Conservation (phyloP, 257 asterid genomes). For the Lantana camara region DNA sequence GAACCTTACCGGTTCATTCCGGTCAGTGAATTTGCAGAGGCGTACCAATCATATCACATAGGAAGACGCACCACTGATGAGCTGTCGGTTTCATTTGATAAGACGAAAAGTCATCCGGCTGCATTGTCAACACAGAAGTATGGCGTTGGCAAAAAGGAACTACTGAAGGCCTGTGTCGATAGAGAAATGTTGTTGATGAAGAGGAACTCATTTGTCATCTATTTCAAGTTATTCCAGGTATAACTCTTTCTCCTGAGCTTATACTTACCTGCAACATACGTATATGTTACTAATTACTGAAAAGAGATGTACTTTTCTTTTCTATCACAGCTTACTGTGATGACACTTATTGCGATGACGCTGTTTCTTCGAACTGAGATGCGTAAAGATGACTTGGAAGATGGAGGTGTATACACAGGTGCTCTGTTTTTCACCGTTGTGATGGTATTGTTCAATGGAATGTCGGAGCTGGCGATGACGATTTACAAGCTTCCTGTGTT, state of each 20-base stretch:
- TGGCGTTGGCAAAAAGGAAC: slow-evolving; percentile 54
- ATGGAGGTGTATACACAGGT: slow-evolving; percentile 53
- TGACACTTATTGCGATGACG: slow-evolving; percentile 42
- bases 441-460: slow-evolving; percentile 61
- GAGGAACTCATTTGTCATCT: slow-evolving; percentile 60
- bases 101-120: slow-evolving; percentile 72
- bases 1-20: slow-evolving; percentile 46
- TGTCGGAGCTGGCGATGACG: slow-evolving; percentile 66
- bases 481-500: slow-evolving; percentile 73
- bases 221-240: slow-evolving; percentile 60
- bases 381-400: slow-evolving; percentile 34
- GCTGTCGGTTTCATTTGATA: slow-evolving; percentile 59
- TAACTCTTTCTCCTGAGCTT: neutral
- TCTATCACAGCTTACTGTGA: slow-evolving; percentile 42
- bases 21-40: slow-evolving; percentile 37
- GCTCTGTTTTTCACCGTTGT: slow-evolving; percentile 49
- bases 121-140: slow-evolving; percentile 61
- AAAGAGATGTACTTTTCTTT: slow-evolving; percentile 6
- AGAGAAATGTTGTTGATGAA: slow-evolving; percentile 60
- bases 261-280: too few species aligned
- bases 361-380: slow-evolving; percentile 59
- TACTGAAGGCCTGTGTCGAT: slow-evolving; percentile 57
- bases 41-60: slow-evolving; percentile 35
- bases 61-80: slow-evolving; percentile 49
- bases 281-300: neutral